phyloP scores from a whole-genome alignment of 441 rosid species.

The Theobroma grandiflorum region DNA sequence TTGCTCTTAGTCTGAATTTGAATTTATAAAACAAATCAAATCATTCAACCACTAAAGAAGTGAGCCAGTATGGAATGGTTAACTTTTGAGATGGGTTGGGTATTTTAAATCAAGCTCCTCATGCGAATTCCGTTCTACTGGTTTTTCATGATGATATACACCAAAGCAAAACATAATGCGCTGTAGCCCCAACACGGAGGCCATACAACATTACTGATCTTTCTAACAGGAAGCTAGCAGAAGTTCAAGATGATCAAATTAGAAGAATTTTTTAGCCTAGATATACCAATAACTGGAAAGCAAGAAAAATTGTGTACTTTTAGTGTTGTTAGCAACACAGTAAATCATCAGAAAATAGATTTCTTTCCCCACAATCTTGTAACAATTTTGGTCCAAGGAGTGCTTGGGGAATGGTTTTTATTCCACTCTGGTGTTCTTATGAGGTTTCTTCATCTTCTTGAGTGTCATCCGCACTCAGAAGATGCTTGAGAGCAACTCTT shows the following conservation, averaged over 20 bases:
- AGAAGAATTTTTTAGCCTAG: not conserved
- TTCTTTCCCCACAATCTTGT: not conserved
- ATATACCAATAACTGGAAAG: not conserved
- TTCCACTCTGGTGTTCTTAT: constrained; percentile 3
- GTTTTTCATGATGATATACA: too few relatives aligned
- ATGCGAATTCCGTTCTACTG: too few relatives aligned
- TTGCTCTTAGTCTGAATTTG: too few relatives aligned
- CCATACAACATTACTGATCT: too few relatives aligned
- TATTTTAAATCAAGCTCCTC: too few relatives aligned
- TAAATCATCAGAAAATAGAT: not conserved
- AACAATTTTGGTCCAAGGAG: not conserved
- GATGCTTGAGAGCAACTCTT: constrained; percentile 72
- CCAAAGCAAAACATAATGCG: too few relatives aligned
- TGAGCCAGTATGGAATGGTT: too few relatives aligned
- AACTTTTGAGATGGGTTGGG: too few relatives aligned
- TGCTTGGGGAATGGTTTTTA: not conserved
- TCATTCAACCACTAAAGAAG: too few relatives aligned
- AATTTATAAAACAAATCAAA: too few relatives aligned
- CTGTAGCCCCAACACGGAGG: not conserved
- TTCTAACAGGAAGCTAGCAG: not conserved
- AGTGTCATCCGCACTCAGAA: constrained; percentile 64
- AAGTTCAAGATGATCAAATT: not conserved
- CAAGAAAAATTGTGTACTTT: not conserved
- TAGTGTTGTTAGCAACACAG: not conserved
- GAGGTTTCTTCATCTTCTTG: constrained; percentile 56